Conservation (phyloP, 140 eudicot species). For the Stevia rebaudiana region DNA sequence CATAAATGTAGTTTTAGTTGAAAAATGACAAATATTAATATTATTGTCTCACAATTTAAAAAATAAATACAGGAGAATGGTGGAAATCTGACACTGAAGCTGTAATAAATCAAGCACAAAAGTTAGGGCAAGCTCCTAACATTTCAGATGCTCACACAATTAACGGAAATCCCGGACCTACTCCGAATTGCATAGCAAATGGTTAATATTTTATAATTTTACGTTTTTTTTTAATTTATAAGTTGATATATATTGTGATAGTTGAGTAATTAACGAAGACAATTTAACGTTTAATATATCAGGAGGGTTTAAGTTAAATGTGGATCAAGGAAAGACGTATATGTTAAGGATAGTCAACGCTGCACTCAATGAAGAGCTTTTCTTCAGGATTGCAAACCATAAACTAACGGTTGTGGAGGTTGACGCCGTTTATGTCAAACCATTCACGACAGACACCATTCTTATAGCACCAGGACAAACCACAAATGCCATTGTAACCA, state of each 20-base stretch:
- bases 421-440: constrained; percentile 77
- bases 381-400: constrained; percentile 68
- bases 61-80: constrained; percentile 56
- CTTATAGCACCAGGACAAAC: constrained; percentile 78
- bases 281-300: not conserved
- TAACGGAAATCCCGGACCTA: constrained; percentile 56
- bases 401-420: constrained; percentile 64
- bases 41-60: too few species aligned
- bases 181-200: constrained; percentile 36
- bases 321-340: constrained; percentile 53
- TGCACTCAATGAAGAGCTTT: constrained; percentile 73
- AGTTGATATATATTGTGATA: too few species aligned
- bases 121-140: constrained; percentile 47
- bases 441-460: constrained; percentile 53
- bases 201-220: constrained; percentile 20
- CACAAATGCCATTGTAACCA: constrained; percentile 46
- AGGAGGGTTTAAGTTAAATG: constrained; percentile 50
- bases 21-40: not conserved
- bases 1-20: not conserved
- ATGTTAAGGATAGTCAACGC: constrained; percentile 64
- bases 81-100: constrained; percentile 78
- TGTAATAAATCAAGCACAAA: constrained; percentile 50
- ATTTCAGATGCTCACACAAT: constrained; percentile 73
- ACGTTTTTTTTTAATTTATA: not conserved
- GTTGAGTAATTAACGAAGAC: too few species aligned